Evolutionary conservation across 108 stramenopile species (phyloP).

Genomic region (Nitzschia sp.): DNA sequence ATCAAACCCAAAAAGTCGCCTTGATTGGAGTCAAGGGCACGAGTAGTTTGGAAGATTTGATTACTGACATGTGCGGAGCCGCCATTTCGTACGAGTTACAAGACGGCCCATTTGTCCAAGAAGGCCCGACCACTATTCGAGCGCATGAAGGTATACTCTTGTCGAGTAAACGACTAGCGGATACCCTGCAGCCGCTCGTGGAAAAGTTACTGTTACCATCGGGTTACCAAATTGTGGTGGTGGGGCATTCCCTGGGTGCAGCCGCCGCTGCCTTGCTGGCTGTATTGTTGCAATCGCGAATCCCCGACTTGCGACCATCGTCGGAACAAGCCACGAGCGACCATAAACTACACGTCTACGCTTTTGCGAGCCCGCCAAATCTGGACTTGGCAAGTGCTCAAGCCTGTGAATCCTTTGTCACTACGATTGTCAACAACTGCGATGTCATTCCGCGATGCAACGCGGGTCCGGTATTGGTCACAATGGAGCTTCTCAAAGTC

Average conservation of each 20-base stretch:
- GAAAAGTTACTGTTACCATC: constrained; percentile 49
- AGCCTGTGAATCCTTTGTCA: constrained; percentile 43
- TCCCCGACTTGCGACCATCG: constrained; percentile 25
- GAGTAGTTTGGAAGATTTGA: constrained; percentile 50
- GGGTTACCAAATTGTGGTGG: constrained; percentile 47
- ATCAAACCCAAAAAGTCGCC: constrained; percentile 37
- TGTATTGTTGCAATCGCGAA: constrained; percentile 40
- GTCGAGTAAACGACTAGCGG: constrained; percentile 35
- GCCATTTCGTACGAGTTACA: constrained; percentile 31
- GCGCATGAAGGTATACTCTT: constrained; percentile 61
- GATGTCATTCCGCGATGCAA: constrained; percentile 58
- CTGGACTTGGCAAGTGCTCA: constrained; percentile 39
- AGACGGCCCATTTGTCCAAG: constrained; percentile 24
- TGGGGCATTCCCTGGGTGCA: constrained; percentile 60
- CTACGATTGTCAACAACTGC: constrained; percentile 64
- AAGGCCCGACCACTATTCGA: constrained; percentile 33
- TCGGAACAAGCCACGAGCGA: background rate
- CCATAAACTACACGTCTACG: constrained; percentile 23
- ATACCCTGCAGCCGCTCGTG: constrained; percentile 42
- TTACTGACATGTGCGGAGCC: constrained; percentile 51
- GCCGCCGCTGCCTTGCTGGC: constrained; percentile 49
- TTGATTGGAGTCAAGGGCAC: constrained; percentile 66
- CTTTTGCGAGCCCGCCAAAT: constrained; percentile 64
- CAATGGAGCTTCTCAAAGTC: constrained; percentile 29
- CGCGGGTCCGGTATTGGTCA: constrained; percentile 36